Base-by-base conservation (phyloP, 2,329 filamentous ascomycete species). In the Penicillium crustosum region DNA sequence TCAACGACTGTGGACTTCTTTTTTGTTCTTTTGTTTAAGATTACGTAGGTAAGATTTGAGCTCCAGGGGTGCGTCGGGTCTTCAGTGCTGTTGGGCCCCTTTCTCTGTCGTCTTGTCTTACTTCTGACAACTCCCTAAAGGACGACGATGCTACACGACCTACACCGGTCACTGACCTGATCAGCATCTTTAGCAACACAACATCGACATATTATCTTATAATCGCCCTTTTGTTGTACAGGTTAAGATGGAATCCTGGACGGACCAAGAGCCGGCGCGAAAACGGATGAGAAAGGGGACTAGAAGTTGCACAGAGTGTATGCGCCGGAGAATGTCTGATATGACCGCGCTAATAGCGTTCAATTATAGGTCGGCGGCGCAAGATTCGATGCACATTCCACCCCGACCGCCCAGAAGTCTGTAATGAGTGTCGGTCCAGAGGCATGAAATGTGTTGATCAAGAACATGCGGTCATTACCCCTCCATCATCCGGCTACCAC, bases 281-380 rank as follows among this genome's bases (percentile, higher is more conserved):
- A 78, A 77, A 65, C 77, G 70, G 60, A 77, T 78, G 74, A 66
- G 76, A 44, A 78, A 78, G 44, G 76, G 76, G 21, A 78, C 76
- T 23, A 77, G 73, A 59, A 77, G 75, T 58, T 78, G 76, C 63
- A 64, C 68, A 49, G 75, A 78, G 67, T 78, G 76, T 73, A 67
- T 47, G 67, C 57, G 36, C 35, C 25, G n/a, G 25, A 29, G 1
- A 29, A 45, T 21, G 13, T 36, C 52, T 36, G 29, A 6, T 45
- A 29, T 43, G 6, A 17, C 9, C 1, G 8, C 27, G 36, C 47
- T 36, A 27, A 59, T 44, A 29, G 15, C 29, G 33, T 53, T 50
- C 21, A 4, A 33, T 31, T n/a, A 43, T 51, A 75, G 73, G 73
- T 60, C 68, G 76, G 42, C 70, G 75, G 53, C 72, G 76, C 41